Percentiles rank a stretch among this genome's conserved stretches.
Evolutionary conservation across 805 yeast species (phyloP).

Genomic region (Saturnispora hagleri): DNA sequence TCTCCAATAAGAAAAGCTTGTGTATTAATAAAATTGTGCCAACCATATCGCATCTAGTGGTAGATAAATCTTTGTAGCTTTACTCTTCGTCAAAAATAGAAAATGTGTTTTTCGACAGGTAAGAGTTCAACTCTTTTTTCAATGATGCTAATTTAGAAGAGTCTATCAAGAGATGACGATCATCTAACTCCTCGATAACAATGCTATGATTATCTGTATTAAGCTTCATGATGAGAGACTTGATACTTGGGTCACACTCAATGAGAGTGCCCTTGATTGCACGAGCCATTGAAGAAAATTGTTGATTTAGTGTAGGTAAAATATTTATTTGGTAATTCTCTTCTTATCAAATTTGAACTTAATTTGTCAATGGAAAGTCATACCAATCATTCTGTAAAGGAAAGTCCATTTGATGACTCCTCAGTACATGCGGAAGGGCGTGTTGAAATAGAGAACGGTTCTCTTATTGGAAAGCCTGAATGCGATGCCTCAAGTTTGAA

Average conservation of each 20-base stretch:
- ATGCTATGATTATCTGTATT: slow-evolving; percentile 73
- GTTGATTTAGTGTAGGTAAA: not conserved
- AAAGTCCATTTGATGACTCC: not conserved
- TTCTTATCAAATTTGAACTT: not conserved
- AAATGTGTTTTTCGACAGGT: slow-evolving; percentile 76
- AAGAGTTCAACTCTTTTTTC: slow-evolving; percentile 64
- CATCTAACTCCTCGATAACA: slow-evolving; percentile 72
- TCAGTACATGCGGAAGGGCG: not conserved
- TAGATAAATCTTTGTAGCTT: not conserved
- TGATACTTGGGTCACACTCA: slow-evolving; percentile 79
- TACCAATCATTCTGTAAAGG: not conserved
- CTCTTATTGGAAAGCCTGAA: not conserved
- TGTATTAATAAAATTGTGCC: not conserved
- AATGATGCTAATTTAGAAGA: slow-evolving; percentile 66
- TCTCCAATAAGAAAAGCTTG: not conserved
- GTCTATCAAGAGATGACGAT: slow-evolving; percentile 78
- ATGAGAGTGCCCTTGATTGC: slow-evolving; percentile 48
- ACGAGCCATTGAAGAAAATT: slow-evolving; percentile 32
- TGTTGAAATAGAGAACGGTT: not conserved
- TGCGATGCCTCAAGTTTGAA: not conserved
- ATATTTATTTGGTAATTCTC: not conserved
- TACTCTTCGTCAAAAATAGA: slow-evolving; percentile 69
- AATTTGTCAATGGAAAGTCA: not conserved
- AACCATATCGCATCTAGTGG: not conserved
- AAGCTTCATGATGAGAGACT: slow-evolving; percentile 74